Base-by-base conservation (phyloP, 1,284 basidiomycete species). In the Ganoderma meredithae region DNA sequence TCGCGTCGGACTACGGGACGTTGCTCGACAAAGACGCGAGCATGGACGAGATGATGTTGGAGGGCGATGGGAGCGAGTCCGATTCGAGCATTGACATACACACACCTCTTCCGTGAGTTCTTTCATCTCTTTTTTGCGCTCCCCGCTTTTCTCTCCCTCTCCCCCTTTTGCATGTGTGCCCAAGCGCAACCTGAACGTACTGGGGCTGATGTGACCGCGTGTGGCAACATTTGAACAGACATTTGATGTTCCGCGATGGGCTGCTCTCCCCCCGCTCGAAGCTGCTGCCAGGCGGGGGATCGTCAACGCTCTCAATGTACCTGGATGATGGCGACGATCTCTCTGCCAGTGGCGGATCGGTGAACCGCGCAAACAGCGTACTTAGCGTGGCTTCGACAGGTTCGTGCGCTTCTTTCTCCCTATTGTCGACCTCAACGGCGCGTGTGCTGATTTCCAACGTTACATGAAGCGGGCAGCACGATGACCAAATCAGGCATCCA, bases 81-180 rank as follows among this genome's bases (percentile, higher is more conserved):
- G 91, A 92, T 77, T 93, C 91, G 17, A 91, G 90, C 76, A 78
- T 94, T 63, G 92, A 94, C 79, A 76, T 94, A 41, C 90, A 92
- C 73, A 94, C 92, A 1, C 91, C 92, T 0, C 76, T 94, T 9
- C 91, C 93, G 90, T 93, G 74, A 79, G 92, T 88, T 10, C 68
- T 33, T 49, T 66, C 40, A 36, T 63, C 65, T 49, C 49, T 17
- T 39, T 8, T 52, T 17, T n/a, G 1, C 19, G 33, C n/a, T 22
- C n/a, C 44, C 7, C 19, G 8, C n/a, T 10, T 9, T 19, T 3
- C n/a, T 2, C n/a, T n/a, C n/a, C n/a, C n/a, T 47, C n/a, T n/a
- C 44, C 43, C 5, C 19, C 4, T n/a, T 19, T 19, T 44, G 17
- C 43, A 17, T 19, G 43, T 44, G 43, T 4, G 43, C 7, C 19